Base-by-base conservation (phyloP, 495 filamentous ascomycete genomes). In the Podospora tetraspora region DNA sequence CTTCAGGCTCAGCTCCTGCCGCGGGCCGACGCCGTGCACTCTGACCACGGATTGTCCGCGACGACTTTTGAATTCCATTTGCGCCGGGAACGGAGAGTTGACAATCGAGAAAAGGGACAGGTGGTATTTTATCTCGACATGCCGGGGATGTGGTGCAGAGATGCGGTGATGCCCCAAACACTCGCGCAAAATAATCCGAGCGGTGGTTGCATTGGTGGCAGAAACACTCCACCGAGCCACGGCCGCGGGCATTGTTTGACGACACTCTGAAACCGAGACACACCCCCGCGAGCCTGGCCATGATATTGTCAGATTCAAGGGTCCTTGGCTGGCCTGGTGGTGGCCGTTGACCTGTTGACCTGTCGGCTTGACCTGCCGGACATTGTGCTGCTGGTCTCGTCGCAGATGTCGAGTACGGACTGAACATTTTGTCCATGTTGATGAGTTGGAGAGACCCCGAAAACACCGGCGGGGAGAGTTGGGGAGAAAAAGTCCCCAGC, bases 261-360 rank as follows among this genome's bases (percentile, higher is more conserved):
- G 24, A 59, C 52, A n/a, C 52, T 65, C 63, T 65, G 63, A 65
- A 65, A 65, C 63, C 63, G 63, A 65, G 43, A 65, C 63, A 27
- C 23, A 27, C 63, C 63, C 63, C 63, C 23, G 23, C 60, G 29
- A 23, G 60, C 23, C 60, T 62, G 25, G 52, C 10, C 7, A 3
- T 34, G 43, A 5, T 52, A 52, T 52, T 52, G n/a, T 19, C 0
- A 52, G 43, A 52, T 52, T 52, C n/a, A 64, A 64, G 62, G 62
- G 62, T 64, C 62, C 62, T 24, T 52, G 43, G 43, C 43, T 19
- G 16, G 43, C 13, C 37, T 52, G 37, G 37, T n/a, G 34, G 13
- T 19, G 34, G 12, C 37, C 13, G 37, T 52, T 52, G 37, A 8
- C 5, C 43, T n/a, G 37, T n/a, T 19, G 16, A n/a, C 19, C 16